Evolutionary conservation across 805 yeast species (phyloP).

Genomic region (Candida anglica): DNA sequence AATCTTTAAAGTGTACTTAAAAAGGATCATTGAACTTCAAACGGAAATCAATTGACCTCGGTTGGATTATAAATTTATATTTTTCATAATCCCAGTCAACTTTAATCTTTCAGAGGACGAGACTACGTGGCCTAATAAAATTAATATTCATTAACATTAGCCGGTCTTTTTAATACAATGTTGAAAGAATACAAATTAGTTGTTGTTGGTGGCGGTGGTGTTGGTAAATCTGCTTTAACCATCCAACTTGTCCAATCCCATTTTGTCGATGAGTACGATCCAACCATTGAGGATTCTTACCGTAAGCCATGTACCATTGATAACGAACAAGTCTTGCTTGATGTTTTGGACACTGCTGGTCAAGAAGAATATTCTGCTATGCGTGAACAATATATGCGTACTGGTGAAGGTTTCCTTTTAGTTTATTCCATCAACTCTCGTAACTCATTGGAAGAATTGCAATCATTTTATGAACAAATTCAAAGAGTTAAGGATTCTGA

Average conservation of each 20-base stretch:
- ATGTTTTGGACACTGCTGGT: conserved; percentile 96
- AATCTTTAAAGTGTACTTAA: too few relatives aligned
- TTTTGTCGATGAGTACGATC: conserved; percentile 96
- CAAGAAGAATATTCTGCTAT: conserved; percentile 92
- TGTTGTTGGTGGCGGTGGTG: conserved; percentile 98
- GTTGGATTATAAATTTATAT: too few relatives aligned
- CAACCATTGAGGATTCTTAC: conserved; percentile 91
- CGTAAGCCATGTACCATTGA: conserved; percentile 86
- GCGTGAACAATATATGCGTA: conserved; percentile 88
- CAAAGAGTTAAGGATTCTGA: conserved; percentile 72
- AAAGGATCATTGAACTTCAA: too few relatives aligned
- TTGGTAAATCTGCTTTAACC: conserved; percentile 94
- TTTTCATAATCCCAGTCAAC: too few relatives aligned
- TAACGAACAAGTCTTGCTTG: conserved; percentile 68
- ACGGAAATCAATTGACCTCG: too few relatives aligned
- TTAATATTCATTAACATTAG: too few relatives aligned
- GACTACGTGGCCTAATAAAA: too few relatives aligned
- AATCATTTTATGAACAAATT: conserved; percentile 74
- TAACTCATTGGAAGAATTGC: conserved; percentile 79
- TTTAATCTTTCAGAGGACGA: too few relatives aligned
- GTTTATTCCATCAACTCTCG: conserved; percentile 87
- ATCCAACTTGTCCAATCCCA: conserved; percentile 93
- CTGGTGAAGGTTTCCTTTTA: conserved; percentile 89
- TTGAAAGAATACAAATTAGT: conserved; percentile 85
- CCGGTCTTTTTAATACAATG: too few relatives aligned